phyloP scores from a whole-genome alignment of 495 filamentous ascomycete species.

The Ramalina peruviana region DNA sequence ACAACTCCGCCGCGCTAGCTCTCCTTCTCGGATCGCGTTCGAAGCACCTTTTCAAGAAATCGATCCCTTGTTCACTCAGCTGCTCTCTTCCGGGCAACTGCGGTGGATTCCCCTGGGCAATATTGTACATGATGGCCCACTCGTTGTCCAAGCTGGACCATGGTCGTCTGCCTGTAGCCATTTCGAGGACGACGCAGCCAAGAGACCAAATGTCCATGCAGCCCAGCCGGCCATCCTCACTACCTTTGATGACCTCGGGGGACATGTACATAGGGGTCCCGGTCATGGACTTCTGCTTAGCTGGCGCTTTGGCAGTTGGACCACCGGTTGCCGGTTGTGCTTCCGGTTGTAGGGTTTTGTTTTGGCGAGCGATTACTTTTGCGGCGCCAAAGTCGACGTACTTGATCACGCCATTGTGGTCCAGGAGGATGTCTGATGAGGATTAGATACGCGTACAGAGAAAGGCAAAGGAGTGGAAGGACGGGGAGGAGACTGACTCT shows the following conservation, averaged over 20 bases:
- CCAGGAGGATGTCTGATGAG: slow-evolving; percentile 71
- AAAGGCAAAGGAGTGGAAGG: background rate
- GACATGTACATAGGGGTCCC: slow-evolving; percentile 99
- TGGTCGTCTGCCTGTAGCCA: slow-evolving; percentile 88
- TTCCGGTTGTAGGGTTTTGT: slow-evolving; percentile 63
- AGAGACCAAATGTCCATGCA: slow-evolving; percentile 97
- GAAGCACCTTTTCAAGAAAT: slow-evolving; percentile 82
- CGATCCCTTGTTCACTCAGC: slow-evolving; percentile 68
- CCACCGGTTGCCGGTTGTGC: slow-evolving; percentile 36
- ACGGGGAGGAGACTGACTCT: slow-evolving; percentile 46
- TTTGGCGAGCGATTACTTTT: slow-evolving; percentile 90
- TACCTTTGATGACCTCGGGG: slow-evolving; percentile 90
- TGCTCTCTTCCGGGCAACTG: slow-evolving; percentile 71
- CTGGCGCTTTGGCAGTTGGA: slow-evolving; percentile 33
- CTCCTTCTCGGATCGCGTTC: slow-evolving; percentile 67
- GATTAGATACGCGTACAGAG: slow-evolving; percentile 6
- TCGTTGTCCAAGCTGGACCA: slow-evolving; percentile 98
- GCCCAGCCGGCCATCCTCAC: slow-evolving; percentile 55
- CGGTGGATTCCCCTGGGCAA: slow-evolving; percentile 87
- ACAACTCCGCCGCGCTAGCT: slow-evolving; percentile 71
- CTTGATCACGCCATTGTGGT: slow-evolving; percentile 96
- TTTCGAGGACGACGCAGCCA: slow-evolving; percentile 92
- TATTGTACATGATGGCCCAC: slow-evolving; percentile 99
- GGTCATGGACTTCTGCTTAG: slow-evolving; percentile 72
- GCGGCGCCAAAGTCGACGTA: slow-evolving; percentile 98